phyloP scores from a whole-genome alignment of 805 yeast genomes.

The Metschnikowia shivogae region DNA sequence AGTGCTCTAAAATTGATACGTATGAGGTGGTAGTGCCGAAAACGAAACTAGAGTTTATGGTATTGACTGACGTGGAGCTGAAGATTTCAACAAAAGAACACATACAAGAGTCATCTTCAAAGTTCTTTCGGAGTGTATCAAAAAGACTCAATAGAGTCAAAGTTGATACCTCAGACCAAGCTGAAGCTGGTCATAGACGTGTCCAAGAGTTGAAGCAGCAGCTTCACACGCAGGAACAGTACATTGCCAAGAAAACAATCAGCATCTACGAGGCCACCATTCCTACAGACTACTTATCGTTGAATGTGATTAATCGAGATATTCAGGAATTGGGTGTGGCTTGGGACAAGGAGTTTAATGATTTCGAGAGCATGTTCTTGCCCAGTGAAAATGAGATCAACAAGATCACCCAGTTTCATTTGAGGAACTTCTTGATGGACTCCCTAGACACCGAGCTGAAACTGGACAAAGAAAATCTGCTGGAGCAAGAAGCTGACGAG shows the following conservation, averaged over 20 bases:
- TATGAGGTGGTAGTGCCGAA: constrained; percentile 78
- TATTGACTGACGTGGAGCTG: constrained; percentile 61
- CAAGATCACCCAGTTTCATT: constrained; percentile 81
- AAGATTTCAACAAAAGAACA: constrained; percentile 59
- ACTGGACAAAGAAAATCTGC: constrained; percentile 4
- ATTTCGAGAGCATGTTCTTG: constrained; percentile 70
- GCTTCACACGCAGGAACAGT: constrained; percentile 48
- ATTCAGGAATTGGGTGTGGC: constrained; percentile 77
- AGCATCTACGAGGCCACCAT: constrained; percentile 50
- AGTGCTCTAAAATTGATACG: constrained; percentile 69
- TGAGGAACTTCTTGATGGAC: constrained; percentile 68
- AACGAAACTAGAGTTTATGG: constrained; percentile 65
- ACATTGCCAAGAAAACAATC: constrained; percentile 44
- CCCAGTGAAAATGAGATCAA: constrained; percentile 94
- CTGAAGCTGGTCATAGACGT: constrained; percentile 60
- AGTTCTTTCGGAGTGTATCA: constrained; percentile 69
- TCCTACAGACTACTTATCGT: constrained; percentile 62
- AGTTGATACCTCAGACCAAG: constrained; percentile 63
- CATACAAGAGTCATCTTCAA: constrained; percentile 48
- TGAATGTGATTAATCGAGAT: constrained; percentile 65
- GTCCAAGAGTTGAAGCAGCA: constrained; percentile 55
- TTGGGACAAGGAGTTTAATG: constrained; percentile 83
- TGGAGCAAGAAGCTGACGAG: neutral
- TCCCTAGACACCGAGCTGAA: constrained; percentile 29
- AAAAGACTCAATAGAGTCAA: constrained; percentile 74